Evolutionary conservation across 148 eudicot genomes (phyloP), one percentile per base, ranked within the genome.

Genomic region (Gaultheria prostrata): DNA sequence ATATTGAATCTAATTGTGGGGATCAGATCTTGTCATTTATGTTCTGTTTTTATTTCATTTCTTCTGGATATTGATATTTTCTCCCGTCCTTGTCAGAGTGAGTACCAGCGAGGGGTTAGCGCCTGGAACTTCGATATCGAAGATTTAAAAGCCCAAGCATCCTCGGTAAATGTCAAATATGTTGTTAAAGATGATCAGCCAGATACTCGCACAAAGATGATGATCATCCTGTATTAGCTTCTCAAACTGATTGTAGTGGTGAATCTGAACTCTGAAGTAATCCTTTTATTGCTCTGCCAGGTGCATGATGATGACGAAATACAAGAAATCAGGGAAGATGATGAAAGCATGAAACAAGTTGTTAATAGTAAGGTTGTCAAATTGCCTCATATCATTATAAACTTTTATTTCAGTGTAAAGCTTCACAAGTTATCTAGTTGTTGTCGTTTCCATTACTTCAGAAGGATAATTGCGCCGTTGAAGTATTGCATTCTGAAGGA

Each of bases 121-220:
- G 99, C 97, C 20, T 97, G 99, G 99, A 97, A 97, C 91, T 97
- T 97, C 83, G 98, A 97, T 85, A 70, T 97, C 26, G 98, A 95
- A 82, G 98, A 97, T 87, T 86, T 97, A 86, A 97, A 95, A 89
- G 88, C 85, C 50, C 98, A 95, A 89, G 99, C 98, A 74, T 91
- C 98, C 48, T 78, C 93, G 98, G 99, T 97, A 87, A 86, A 88
- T 91, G 6, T 30, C 78, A 57, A 35, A 79, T 59, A 79, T 26
- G 11, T 79, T 0, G 12, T 49, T 20, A 28, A 35, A 21, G 18
- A 35, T 35, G 32, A 39, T 53, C 32, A 24, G 9, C 57, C 82
- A 56, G 65, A 28, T 69, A 45, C 78, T 35, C 10, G 26, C 3
- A 2, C 78, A 24, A 65, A 76, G 14, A 21, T 88, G 69, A 83